Conservation (phyloP, 768 basidiomycete species). For the Neoboletus brunneissimus region DNA sequence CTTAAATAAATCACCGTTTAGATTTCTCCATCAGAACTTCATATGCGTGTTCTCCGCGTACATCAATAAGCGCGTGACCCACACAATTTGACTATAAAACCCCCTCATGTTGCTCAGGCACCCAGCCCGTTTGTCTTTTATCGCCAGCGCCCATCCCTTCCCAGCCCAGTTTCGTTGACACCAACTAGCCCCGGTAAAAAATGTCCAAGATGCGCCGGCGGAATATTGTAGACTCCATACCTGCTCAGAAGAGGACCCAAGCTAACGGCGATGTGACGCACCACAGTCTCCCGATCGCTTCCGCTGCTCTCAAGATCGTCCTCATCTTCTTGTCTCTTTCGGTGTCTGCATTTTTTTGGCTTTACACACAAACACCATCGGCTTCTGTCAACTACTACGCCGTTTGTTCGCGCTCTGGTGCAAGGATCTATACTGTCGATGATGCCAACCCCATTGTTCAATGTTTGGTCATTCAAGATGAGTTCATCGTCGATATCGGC, state of each 20-base stretch:
- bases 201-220: constrained; percentile 15
- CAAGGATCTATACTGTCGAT: constrained; percentile 69
- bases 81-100: not conserved
- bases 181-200: not conserved
- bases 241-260: not conserved
- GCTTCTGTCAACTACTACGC: constrained; percentile 44
- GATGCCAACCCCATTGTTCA: constrained; percentile 47
- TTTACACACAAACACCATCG: not conserved
- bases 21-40: not conserved
- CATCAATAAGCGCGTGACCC: not conserved
- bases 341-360: constrained; percentile 11
- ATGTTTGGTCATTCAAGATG: constrained; percentile 58
- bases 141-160: not conserved
- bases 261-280: not conserved
- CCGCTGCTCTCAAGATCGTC: not conserved
- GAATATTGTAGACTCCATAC: not conserved
- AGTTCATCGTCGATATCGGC: constrained; percentile 52
- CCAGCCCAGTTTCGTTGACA: not conserved
- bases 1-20: not conserved
- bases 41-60: not conserved
- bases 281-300: not conserved
- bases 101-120: not conserved
- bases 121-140: not conserved
- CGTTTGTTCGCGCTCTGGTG: constrained; percentile 54
- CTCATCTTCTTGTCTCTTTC: constrained; percentile 11